These are phyloP conservation scores for Pythium rishiriense DNA, from an alignment of 352 stramenopile species.

Conservation along the genomic window DNA sequence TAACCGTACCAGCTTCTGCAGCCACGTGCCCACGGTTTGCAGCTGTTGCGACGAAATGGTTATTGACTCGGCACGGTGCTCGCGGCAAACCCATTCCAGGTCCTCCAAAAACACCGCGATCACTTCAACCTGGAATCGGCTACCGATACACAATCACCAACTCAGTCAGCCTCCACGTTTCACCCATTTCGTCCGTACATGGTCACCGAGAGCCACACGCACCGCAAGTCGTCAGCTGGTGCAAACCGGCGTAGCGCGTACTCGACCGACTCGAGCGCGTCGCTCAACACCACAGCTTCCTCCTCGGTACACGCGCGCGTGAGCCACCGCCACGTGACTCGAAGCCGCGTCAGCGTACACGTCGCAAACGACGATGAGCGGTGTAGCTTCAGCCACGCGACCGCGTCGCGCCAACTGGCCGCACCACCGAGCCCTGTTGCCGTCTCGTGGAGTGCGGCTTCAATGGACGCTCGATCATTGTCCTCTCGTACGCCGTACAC, in stretches of 20 bases:
- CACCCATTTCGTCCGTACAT: neutral
- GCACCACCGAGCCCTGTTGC: constrained; percentile 25
- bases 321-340: constrained; percentile 69
- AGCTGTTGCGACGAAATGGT: constrained; percentile 1
- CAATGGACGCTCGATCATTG: constrained; percentile 24
- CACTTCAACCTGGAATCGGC: constrained; percentile 54
- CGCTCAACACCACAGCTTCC: constrained; percentile 1
- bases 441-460: constrained; percentile 25
- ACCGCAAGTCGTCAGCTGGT: constrained; percentile 40
- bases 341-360: constrained; percentile 37
- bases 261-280: constrained; percentile 58
- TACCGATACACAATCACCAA: constrained; percentile 17
- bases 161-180: neutral
- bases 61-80: neutral
- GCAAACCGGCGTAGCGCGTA: constrained; percentile 61
- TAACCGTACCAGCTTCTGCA: constrained; percentile 57
- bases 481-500: neutral
- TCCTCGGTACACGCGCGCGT: constrained; percentile 20
- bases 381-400: constrained; percentile 44
- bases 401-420: constrained; percentile 20
- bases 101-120: constrained; percentile 48
- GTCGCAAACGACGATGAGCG: constrained; percentile 37
- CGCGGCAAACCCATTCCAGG: constrained; percentile 40
- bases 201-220: neutral
- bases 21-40: constrained; percentile 32